These are phyloP conservation scores for Calonectria pseudoturangicola DNA, from an alignment of 2,329 filamentous ascomycete species.

Conservation along the genomic window DNA sequence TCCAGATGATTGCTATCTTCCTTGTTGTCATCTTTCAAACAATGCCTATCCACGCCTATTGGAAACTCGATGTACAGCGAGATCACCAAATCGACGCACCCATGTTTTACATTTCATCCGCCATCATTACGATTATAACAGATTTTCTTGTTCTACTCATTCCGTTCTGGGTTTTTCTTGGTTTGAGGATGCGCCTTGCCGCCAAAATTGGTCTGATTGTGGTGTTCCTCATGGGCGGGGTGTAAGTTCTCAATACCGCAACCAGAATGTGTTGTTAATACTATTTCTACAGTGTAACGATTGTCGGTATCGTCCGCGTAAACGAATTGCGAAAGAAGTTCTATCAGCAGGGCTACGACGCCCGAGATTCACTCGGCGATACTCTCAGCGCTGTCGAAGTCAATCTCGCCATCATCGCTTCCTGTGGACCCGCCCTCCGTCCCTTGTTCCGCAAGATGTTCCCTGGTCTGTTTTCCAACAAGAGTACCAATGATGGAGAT, in stretches of 20 bases:
- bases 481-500: slow-evolving; percentile 40
- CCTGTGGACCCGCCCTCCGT: slow-evolving; percentile 56
- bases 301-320: slow-evolving; percentile 59
- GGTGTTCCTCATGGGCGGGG: slow-evolving; percentile 62
- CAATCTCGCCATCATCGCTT: slow-evolving; percentile 62
- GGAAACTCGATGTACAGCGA: slow-evolving; percentile 50
- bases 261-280: background rate
- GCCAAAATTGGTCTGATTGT: slow-evolving; percentile 63
- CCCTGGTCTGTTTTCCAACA: slow-evolving; percentile 48
- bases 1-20: slow-evolving; percentile 59
- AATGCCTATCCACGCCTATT: slow-evolving; percentile 60
- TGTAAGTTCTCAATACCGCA: slow-evolving; percentile 52
- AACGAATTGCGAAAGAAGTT: slow-evolving; percentile 48
- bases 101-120: slow-evolving; percentile 58
- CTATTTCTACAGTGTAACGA: slow-evolving; percentile 54
- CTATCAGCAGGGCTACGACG: slow-evolving; percentile 47
- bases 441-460: slow-evolving; percentile 49
- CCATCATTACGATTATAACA: slow-evolving; percentile 63
- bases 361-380: slow-evolving; percentile 55
- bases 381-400: slow-evolving; percentile 59
- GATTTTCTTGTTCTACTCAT: slow-evolving; percentile 63
- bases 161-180: slow-evolving; percentile 64
- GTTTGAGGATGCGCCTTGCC: slow-evolving; percentile 61
- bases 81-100: slow-evolving; percentile 31
- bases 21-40: slow-evolving; percentile 64